phyloP scores from a whole-genome alignment of 495 filamentous ascomycete species.

The Xylaria bambusicola region DNA sequence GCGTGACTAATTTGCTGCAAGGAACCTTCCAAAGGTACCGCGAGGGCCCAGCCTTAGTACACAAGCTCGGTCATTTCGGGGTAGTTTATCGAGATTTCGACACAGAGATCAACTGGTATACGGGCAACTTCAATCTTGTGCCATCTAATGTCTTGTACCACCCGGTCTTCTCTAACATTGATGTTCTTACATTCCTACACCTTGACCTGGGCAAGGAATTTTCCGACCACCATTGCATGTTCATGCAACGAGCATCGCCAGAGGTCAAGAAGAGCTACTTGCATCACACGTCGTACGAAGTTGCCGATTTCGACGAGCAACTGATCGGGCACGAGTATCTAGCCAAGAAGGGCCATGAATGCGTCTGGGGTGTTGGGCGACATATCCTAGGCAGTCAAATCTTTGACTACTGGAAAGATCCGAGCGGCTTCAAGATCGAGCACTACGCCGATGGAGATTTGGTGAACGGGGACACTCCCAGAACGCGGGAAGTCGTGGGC shows the following conservation, averaged over 20 bases:
- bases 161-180: constrained; percentile 16
- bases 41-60: constrained; percentile 53
- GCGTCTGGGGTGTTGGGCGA: constrained; percentile 62
- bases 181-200: constrained; percentile 22
- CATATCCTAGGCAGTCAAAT: constrained; percentile 55
- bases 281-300: constrained; percentile 62
- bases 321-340: constrained; percentile 62
- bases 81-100: constrained; percentile 53
- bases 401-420: constrained; percentile 63
- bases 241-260: constrained; percentile 46
- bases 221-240: constrained; percentile 59
- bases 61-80: constrained; percentile 65
- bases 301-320: constrained; percentile 64
- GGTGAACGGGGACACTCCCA: constrained; percentile 53
- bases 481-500: constrained; percentile 19
- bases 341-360: constrained; percentile 51
- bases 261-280: constrained; percentile 45
- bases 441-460: constrained; percentile 60
- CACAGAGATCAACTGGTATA: constrained; percentile 54
- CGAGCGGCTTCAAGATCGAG: constrained; percentile 52
- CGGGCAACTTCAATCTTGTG: constrained; percentile 58
- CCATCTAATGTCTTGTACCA: constrained; percentile 31
- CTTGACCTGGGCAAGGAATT: constrained; percentile 21
- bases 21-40: constrained; percentile 19
- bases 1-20: background rate